Base-by-base conservation (phyloP, 768 basidiomycete species). In the Trametes gibbosa region DNA sequence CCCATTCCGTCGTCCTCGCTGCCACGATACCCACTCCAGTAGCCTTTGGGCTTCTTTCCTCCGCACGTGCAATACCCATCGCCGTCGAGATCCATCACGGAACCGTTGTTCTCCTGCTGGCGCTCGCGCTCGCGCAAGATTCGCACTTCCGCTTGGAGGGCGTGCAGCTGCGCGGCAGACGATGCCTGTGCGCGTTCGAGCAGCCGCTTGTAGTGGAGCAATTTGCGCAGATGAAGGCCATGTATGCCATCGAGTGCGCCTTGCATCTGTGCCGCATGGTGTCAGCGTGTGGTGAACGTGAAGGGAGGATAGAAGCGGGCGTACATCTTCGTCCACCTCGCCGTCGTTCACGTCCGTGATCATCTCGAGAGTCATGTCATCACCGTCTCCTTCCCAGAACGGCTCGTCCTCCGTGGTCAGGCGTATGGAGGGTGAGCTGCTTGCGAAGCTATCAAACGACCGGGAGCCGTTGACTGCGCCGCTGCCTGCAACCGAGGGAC, bases 141-240 rank as follows among this genome's bases (percentile, higher is more conserved):
- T 13, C 84, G 78, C 3, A 92, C 76, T 67, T 94, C 90, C 1
- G 90, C 91, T 72, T 93, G 91, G 0, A 95, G 75, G 0, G 92
- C 91, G 66, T 94, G 91, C 1, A 93, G 76, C 66, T 94, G 92
- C 1, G 90, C 86, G 0, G 91, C 89, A 1, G 87, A 80, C 9
- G 85, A 84, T 2, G 87, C 84, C 65, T 94, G 92, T 0, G 90
- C 81, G 40, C 87, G 86, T 64, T 94, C 91, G 13, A 94, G 80
- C 1, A 94, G 78, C 1, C 91, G 82, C 67, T 87, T 92, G 73
- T 90, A 88, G 57, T 86, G 83, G 16, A 84, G 79, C 14, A 92
- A 80, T 64, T 89, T 89, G 39, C 70, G 70, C 29, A 74, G 71
- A 62, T 84, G 82, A 21, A 81, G 65, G 17, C 69, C 69, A 10